These are phyloP conservation scores for Periglandula ipomoeae DNA, from an alignment of 2,329 filamentous ascomycete species.

Conservation along the genomic window DNA sequence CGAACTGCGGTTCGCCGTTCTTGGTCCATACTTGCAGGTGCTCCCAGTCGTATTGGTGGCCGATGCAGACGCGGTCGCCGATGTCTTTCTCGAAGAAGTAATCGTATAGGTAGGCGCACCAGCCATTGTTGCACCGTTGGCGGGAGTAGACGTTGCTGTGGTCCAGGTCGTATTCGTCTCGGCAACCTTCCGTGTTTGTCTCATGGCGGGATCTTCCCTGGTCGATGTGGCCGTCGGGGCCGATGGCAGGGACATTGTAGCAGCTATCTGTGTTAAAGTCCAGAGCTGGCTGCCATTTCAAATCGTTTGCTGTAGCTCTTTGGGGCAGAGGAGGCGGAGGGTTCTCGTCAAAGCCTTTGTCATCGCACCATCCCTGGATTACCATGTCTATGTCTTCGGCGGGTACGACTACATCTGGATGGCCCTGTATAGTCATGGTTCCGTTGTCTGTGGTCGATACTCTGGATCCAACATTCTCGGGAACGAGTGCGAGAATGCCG, in stretches of 20 bases:
- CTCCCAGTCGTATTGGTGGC: conserved; percentile 32
- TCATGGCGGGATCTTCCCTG: conserved; percentile 21
- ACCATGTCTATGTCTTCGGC: neutral
- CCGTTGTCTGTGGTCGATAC: neutral
- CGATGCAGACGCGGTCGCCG: conserved; percentile 17
- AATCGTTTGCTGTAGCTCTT: conserved; percentile 13
- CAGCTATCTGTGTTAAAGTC: conserved; percentile 28
- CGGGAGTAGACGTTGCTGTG: conserved; percentile 35
- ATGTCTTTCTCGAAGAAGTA: conserved; percentile 39
- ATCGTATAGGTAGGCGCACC: conserved; percentile 34
- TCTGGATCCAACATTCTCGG: neutral
- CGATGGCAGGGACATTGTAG: conserved; percentile 31
- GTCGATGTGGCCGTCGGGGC: conserved; percentile 21
- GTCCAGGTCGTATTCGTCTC: conserved; percentile 22
- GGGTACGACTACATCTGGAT: neutral
- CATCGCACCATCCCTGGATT: conserved; percentile 3
- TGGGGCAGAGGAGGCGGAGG: conserved; percentile 14
- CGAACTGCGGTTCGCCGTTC: conserved; percentile 17
- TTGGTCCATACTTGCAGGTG: conserved; percentile 24
- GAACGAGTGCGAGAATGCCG: neutral
- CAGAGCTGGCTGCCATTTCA: conserved; percentile 16
- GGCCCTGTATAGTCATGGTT: neutral
- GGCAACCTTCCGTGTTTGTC: conserved; percentile 21
- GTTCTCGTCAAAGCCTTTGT: conserved; percentile 8
- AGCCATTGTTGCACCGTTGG: conserved; percentile 32